Base-by-base conservation (phyloP, 768 basidiomycete species). In the Termitomyces sp. region DNA sequence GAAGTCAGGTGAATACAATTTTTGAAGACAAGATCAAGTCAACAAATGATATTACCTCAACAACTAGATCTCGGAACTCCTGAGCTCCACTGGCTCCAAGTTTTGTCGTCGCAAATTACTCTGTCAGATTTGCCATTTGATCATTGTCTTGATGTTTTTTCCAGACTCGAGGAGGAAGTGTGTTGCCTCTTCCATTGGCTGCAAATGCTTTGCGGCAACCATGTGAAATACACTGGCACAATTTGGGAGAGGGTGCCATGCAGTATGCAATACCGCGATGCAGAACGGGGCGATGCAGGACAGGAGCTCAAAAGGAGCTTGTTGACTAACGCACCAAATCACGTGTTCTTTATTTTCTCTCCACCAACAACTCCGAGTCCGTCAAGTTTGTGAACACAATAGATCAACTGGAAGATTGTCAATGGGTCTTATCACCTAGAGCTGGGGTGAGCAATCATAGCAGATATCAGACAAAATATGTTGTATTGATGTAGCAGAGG, bases 391-490 rank as follows among this genome's bases (percentile, higher is more conserved):
- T n/a, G n/a, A n/a, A n/a, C 71, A 22, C 68, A 72, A 58, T 82
- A 82, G 62, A 68, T 79, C 43, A 71, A 80, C 72, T 68, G 63
- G 53, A 73, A 68, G 51, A 71, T 72, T 20, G 75, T 76, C 27
- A 68, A 64, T 50, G 67, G 71, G 33, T 79, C 80, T 2, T 85
- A 84, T 60, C 73, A 41, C 83, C 82, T 13, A 70, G 70, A 53
- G 70, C 76, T 43, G 80, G 80, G 58, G 83, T 84, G 66, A 59
- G 75, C 38, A 23, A n/a, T 5, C 47, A 20, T 50, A 63, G 58
- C 54, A 22, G 29, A 38, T 25, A 31, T 23, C 47, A 52, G 32
- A 29, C 32, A 29, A 31, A 31, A 35, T 36, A 54, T 33, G 23
- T 29, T 15, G 11, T 9, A 29, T 18, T 35, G 33, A 41, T 25